Base-by-base conservation (phyloP, 495 filamentous ascomycete genomes). In the Aspergillus sclerotiicarbonarius region DNA sequence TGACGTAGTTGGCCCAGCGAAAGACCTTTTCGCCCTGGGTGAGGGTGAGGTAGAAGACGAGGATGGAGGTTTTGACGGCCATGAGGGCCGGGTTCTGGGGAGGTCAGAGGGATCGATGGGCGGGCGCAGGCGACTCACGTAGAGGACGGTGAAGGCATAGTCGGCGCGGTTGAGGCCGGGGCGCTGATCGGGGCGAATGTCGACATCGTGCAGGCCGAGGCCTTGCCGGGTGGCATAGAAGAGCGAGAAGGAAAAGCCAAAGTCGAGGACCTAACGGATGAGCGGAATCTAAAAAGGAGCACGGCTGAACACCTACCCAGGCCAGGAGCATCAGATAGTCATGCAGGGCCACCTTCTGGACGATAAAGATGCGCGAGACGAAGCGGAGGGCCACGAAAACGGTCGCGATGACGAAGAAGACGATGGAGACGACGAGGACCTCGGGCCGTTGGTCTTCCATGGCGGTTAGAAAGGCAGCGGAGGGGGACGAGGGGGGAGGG, bases 271-370 rank as follows among this genome's bases (percentile, higher is more conserved):
- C 85, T 88, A 61, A 30, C 35, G 45, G 51, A 13, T 49, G 30
- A 49, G 10, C 25, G 9, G 21, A 7, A 3, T 15, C 3, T 35
- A 9, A 25, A 44, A 9, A 25, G 32, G 47, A 18, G 2, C 33
- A 51, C 37, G 39, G 32, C 31, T 55, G 13, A 10, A 18, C 43
- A 73, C 76, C 62, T 76, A 91, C 80, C 92, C 90, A 96, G 60
- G 92, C 91, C 56, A 91, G 43, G 20, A 91, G 67, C 59, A 98
- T 96, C 63, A 90, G 81, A 74, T 90, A 91, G 73, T 98, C 93
- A 69, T 96, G 90, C 68, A 78, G 77, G 30, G 79, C 80, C 13
- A 92, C 70, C 55, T 75, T 83, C 59, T 82, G 83, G 47, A 95
- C 85, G 35, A 98, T 86, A 31, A 82, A 84, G 46, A 84, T 77